Evolutionary conservation across 2,329 filamentous ascomycete species (phyloP).

Genomic region (Elsinoe australis): DNA sequence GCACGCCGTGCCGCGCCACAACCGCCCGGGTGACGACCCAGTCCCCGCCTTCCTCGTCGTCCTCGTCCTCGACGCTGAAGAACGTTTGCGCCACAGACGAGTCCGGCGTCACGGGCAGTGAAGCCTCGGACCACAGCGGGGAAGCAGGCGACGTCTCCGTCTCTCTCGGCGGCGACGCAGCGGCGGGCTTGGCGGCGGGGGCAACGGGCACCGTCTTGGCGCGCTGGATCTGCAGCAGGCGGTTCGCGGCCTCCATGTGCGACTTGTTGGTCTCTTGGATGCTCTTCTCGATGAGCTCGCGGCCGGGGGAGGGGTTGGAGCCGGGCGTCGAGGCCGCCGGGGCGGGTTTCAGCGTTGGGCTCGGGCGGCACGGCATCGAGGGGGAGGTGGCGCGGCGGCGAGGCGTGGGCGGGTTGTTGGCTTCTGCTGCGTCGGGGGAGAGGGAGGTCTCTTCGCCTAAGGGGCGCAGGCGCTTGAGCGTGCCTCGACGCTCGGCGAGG

Average conservation of each 20-base stretch:
- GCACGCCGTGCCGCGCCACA: constrained; percentile 11
- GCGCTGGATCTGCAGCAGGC: constrained; percentile 21
- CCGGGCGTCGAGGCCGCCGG: constrained; percentile 13
- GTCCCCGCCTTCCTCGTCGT: constrained; percentile 14
- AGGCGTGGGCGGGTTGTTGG: background rate
- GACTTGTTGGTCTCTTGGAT: constrained; percentile 15
- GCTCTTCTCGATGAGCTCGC: constrained; percentile 13
- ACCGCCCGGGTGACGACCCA: background rate
- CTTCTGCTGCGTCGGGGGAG: no score
- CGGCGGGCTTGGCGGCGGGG: no score
- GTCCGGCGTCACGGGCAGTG: constrained; percentile 26
- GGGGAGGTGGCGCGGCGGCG: constrained; percentile 11
- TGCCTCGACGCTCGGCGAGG: constrained; percentile 28
- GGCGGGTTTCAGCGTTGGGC: constrained; percentile 5
- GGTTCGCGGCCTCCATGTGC: constrained; percentile 19
- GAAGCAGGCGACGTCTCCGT: no score
- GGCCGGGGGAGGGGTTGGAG: constrained; percentile 8
- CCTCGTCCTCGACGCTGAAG: constrained; percentile 18
- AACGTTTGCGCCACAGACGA: constrained; percentile 18
- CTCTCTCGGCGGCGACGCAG: no score
- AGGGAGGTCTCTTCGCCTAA: constrained; percentile 10
- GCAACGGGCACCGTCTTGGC: constrained; percentile 26
- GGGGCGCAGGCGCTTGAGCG: constrained; percentile 21
- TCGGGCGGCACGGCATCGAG: constrained; percentile 11
- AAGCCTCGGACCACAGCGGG: constrained; percentile 25